Evolutionary conservation across 1,284 basidiomycete species (phyloP), one percentile per base, ranked within the genome.

Genomic region (Ganoderma resinaceum): DNA sequence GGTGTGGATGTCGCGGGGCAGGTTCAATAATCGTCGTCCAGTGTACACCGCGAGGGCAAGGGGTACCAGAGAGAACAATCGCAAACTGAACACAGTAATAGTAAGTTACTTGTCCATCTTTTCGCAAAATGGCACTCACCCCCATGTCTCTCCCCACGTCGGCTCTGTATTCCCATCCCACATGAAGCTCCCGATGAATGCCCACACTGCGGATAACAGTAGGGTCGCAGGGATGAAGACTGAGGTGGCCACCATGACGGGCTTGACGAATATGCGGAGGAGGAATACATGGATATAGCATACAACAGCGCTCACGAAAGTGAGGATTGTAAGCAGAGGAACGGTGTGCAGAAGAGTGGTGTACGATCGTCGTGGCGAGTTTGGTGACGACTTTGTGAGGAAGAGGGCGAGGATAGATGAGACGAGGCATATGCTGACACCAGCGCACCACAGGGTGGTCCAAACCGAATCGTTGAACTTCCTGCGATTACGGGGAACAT

Each of bases 161-260:
- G 89, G 89, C 68, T 88, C 89, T 37, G 83, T 82, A 66, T 89
- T 86, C 16, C 84, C 87, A 70, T 92, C 90, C 84, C 92, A 92
- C 85, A 96, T 93, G 75, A 97, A 97, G 76, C 94, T 95, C 37
- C 94, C 96, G 9, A 92, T 86, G 74, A 97, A 94, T 1, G 95
- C 94, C 92, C 95, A 96, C 66, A 95, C 80, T 20, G 95, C 91
- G 62, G 92, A 95, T 58, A 95, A 83, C 74, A 94, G 88, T 37
- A 97, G 84, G 0, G 92, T 92, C 55, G 90, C 88, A 18, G 96
- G 95, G 38, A 96, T 89, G 73, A 92, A 91, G 29, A 94, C 85
- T 1, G 91, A 91, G 0, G 95, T 96, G 3, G 87, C 88, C 29
- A 94, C 81, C 80, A 97, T 90, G 40, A 95, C 94, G 26, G 95